Percentiles rank a stretch among this genome's conserved stretches.
These are phyloP conservation scores for Fusarium buharicum DNA, from an alignment of 2,329 filamentous ascomycete species.

Conservation along the genomic window DNA sequence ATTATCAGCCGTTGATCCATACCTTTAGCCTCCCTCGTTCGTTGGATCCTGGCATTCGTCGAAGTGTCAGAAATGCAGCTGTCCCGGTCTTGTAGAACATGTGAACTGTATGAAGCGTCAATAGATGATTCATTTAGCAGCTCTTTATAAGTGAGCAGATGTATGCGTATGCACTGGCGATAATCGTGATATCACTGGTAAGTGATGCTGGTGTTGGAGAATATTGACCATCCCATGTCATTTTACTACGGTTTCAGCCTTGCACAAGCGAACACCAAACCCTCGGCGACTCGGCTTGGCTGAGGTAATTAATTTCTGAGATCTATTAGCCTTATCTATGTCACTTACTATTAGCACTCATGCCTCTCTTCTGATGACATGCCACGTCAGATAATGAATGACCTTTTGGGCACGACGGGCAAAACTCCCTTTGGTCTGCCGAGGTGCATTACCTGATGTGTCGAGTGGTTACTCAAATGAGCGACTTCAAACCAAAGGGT, in stretches of 20 bases:
- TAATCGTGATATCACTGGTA: neutral
- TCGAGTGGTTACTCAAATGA: constrained; percentile 19
- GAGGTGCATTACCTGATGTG: constrained; percentile 26
- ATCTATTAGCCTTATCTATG: neutral
- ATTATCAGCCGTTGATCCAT: constrained; percentile 4
- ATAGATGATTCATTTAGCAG: too few relatives aligned
- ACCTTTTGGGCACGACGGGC: neutral
- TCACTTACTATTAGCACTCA: too few relatives aligned
- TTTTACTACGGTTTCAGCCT: constrained; percentile 17
- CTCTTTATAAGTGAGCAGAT: too few relatives aligned
- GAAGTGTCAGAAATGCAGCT: too few relatives aligned
- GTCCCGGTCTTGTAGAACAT: too few relatives aligned
- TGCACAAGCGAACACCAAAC: constrained; percentile 5
- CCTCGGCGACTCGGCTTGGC: constrained; percentile 5
- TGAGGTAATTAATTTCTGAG: neutral
- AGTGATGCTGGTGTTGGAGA: too few relatives aligned
- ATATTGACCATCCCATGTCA: neutral
- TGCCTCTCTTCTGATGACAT: constrained; percentile 2
- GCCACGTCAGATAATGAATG: neutral
- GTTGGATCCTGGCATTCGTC: too few relatives aligned
- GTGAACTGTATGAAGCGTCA: too few relatives aligned
- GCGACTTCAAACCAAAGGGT: constrained; percentile 30
- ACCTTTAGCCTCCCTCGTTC: too few relatives aligned
- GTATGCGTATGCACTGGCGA: too few relatives aligned
- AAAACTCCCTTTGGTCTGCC: constrained; percentile 13